Conservation (phyloP, 768 basidiomycete species). For the Mycena crocata region DNA sequence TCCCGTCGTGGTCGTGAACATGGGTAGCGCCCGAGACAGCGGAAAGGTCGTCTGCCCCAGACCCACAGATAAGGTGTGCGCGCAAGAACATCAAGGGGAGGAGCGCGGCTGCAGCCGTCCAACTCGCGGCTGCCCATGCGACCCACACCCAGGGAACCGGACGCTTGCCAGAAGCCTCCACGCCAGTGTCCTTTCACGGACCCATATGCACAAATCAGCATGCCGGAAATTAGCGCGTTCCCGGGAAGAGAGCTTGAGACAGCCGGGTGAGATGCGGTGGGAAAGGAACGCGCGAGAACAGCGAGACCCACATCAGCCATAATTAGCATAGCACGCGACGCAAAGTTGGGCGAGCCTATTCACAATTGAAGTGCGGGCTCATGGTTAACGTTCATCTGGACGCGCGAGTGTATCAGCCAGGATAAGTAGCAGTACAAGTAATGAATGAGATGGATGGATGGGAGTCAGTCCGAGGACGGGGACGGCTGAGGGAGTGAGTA, state of each 20-base stretch:
- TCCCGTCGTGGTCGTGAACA: too few relatives aligned
- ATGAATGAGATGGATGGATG: background rate
- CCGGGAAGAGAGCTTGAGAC: too few relatives aligned
- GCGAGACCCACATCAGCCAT: background rate
- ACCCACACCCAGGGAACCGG: constrained; percentile 7
- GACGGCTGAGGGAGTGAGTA: too few relatives aligned
- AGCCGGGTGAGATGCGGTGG: background rate
- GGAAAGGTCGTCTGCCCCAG: background rate
- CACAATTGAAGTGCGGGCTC: background rate
- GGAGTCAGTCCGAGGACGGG: too few relatives aligned
- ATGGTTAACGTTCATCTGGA: background rate
- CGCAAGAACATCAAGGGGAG: too few relatives aligned
- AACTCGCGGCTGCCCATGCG: background rate
- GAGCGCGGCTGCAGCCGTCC: too few relatives aligned
- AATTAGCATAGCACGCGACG: background rate
- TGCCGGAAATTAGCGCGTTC: too few relatives aligned
- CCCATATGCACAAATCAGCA: too few relatives aligned
- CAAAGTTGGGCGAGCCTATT: background rate
- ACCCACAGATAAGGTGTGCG: background rate
- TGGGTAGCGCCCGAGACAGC: background rate
- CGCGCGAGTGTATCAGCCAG: background rate
- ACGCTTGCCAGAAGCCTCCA: background rate
- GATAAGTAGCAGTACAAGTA: constrained; percentile 12
- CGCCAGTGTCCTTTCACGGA: too few relatives aligned
- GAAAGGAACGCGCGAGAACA: background rate